phyloP scores from a whole-genome alignment of 2,329 filamentous ascomycete species.

The Colletotrichum sp. region DNA sequence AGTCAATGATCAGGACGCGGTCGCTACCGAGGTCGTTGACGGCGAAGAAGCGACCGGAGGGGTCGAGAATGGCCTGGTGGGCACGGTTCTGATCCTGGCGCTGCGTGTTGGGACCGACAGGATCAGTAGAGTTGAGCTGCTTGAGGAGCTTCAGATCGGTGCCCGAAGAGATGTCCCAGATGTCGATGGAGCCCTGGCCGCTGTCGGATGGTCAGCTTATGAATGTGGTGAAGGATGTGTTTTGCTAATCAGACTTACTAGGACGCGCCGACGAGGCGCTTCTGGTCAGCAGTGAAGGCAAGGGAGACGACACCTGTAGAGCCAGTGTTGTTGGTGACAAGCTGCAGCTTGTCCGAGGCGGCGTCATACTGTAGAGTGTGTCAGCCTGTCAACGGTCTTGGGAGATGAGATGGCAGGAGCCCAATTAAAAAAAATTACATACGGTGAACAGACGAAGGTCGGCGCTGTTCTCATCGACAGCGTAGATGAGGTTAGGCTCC shows the following conservation, averaged over 20 bases:
- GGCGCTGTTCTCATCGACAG: constrained; percentile 51
- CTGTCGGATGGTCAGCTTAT: not conserved
- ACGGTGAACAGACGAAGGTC: constrained; percentile 42
- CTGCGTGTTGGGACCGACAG: constrained; percentile 35
- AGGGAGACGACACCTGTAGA: constrained; percentile 52
- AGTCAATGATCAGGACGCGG: constrained; percentile 50
- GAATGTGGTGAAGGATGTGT: not conserved
- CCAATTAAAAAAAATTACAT: not conserved
- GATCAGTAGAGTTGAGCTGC: constrained; percentile 36
- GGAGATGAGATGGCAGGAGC: not conserved
- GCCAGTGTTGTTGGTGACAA: constrained; percentile 32
- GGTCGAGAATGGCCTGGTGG: constrained; percentile 54
- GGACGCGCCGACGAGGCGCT: constrained; percentile 48
- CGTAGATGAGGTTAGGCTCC: constrained; percentile 45
- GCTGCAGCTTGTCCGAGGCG: constrained; percentile 31
- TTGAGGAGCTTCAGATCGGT: constrained; percentile 40
- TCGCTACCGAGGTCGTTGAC: constrained; percentile 56
- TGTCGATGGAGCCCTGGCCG: constrained; percentile 44
- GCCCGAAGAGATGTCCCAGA: constrained; percentile 47
- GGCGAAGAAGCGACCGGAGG: constrained; percentile 52
- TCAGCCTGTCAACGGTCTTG: not conserved
- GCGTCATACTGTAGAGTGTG: constrained; percentile 32
- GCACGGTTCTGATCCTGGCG: constrained; percentile 41
- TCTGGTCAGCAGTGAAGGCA: constrained; percentile 48
- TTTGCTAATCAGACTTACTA: constrained; percentile 28